Conservation (phyloP, 306 rosid genomes). For the Leucaena leucocephala region DNA sequence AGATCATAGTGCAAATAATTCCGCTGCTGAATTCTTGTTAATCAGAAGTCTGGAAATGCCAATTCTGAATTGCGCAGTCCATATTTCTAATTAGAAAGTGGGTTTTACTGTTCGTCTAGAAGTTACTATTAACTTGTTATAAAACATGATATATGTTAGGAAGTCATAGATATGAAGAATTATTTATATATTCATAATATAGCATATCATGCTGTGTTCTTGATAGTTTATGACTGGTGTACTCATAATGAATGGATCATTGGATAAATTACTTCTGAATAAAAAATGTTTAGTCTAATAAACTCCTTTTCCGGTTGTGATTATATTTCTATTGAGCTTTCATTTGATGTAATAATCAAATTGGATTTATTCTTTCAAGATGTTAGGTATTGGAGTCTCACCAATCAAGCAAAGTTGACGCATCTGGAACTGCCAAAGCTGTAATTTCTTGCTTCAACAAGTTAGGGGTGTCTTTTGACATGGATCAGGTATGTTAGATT, state of each 20-base stretch:
- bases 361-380: constrained; percentile 46
- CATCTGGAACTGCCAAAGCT: constrained; percentile 96
- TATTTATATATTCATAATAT: constrained; percentile 6
- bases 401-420: constrained; percentile 75
- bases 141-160: not conserved
- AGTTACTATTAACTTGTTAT: not conserved
- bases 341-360: constrained; percentile 28
- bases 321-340: constrained; percentile 32
- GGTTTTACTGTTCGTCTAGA: constrained; percentile 17
- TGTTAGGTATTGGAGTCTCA: constrained; percentile 90
- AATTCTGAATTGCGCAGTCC: not conserved
- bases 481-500: constrained; percentile 67
- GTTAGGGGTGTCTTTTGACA: constrained; percentile 70
- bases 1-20: not conserved
- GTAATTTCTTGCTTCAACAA: constrained; percentile 88
- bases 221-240: constrained; percentile 5
- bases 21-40: constrained; percentile 14
- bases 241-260: not conserved
- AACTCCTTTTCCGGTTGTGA: constrained; percentile 12
- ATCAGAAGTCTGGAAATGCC: not conserved
- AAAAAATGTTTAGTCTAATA: constrained; percentile 8
- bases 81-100: constrained; percentile 15
- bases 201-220: constrained; percentile 2
- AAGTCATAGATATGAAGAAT: constrained; percentile 6
- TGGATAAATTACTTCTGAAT: not conserved